Conservation (phyloP, 352 stramenopile genomes). For the Phytophthora cryptogea region DNA sequence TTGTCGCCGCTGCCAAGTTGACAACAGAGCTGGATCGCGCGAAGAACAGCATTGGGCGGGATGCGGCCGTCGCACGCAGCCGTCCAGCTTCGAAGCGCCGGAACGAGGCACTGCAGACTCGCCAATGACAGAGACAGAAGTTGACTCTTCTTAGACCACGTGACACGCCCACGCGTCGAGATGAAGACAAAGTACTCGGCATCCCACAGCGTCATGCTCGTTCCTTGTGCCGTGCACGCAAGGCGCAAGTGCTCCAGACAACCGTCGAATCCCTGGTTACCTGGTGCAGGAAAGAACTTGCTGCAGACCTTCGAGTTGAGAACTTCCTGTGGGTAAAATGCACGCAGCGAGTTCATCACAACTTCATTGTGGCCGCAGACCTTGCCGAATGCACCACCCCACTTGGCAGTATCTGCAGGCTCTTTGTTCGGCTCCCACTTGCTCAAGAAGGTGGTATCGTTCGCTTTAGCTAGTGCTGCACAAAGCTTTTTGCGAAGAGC, state of each 20-base stretch:
- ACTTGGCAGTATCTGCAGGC: slow-evolving; percentile 66
- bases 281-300: slow-evolving; percentile 72
- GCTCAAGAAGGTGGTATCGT: slow-evolving; percentile 29
- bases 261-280: slow-evolving; percentile 89
- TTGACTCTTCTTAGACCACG: slow-evolving; percentile 63
- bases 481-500: slow-evolving; percentile 48
- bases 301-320: slow-evolving; percentile 90
- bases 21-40: slow-evolving; percentile 60
- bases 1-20: slow-evolving; percentile 43
- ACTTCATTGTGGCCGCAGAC: slow-evolving; percentile 91
- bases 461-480: slow-evolving; percentile 19
- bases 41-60: slow-evolving; percentile 42
- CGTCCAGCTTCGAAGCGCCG: slow-evolving; percentile 58
- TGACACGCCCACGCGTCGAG: slow-evolving; percentile 47
- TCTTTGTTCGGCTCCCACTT: slow-evolving; percentile 80
- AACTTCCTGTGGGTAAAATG: slow-evolving; percentile 88
- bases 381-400: slow-evolving; percentile 87
- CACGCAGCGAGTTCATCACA: slow-evolving; percentile 81
- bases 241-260: slow-evolving; percentile 88
- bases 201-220: slow-evolving; percentile 87
- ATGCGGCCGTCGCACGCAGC: slow-evolving; percentile 37
- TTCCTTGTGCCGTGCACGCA: slow-evolving; percentile 42
- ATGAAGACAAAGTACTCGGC: slow-evolving; percentile 80
- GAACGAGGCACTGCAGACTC: slow-evolving; percentile 61
- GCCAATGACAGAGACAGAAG: slow-evolving; percentile 66